These are phyloP conservation scores for Fusarium nisikadoi DNA, from an alignment of 2,329 filamentous ascomycete species.

Conservation along the genomic window DNA sequence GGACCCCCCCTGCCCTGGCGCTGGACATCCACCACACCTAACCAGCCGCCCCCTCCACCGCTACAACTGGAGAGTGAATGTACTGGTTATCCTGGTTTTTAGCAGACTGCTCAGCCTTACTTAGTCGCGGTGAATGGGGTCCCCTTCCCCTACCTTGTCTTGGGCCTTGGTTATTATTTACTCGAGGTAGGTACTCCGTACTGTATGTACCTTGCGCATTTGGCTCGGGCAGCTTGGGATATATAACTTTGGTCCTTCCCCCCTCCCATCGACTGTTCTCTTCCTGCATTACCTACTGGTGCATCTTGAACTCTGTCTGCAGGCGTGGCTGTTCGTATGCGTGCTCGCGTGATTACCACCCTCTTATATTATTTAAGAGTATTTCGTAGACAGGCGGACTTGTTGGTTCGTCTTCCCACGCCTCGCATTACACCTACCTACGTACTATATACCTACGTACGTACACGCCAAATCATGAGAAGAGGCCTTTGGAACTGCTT, in stretches of 20 bases:
- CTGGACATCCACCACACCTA: constrained; percentile 41
- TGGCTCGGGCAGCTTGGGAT: constrained; percentile 33
- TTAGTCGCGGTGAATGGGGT: constrained; percentile 39
- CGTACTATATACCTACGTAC: neutral
- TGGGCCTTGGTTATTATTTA: constrained; percentile 37
- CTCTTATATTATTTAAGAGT: constrained; percentile 26
- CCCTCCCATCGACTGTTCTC: constrained; percentile 20
- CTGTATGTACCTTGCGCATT: constrained; percentile 10
- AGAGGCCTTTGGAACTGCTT: constrained; percentile 26
- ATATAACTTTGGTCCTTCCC: constrained; percentile 41
- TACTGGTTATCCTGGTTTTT: constrained; percentile 34
- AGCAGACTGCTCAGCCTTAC: constrained; percentile 44
- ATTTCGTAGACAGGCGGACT: constrained; percentile 39
- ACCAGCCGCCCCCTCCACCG: constrained; percentile 37
- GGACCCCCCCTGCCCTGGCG: constrained; percentile 28
- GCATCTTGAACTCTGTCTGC: constrained; percentile 30
- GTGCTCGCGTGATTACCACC: constrained; percentile 43
- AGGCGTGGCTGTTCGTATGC: constrained; percentile 36
- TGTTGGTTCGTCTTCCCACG: constrained; percentile 8
- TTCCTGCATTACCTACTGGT: constrained; percentile 17
- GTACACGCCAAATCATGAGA: constrained; percentile 41
- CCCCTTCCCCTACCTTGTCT: constrained; percentile 33
- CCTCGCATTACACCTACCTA: constrained; percentile 12
- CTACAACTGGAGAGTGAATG: constrained; percentile 21
- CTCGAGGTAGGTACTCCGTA: constrained; percentile 27